Evolutionary conservation across 1,284 basidiomycete species (phyloP).

Genomic region (Crepidotus sp.): DNA sequence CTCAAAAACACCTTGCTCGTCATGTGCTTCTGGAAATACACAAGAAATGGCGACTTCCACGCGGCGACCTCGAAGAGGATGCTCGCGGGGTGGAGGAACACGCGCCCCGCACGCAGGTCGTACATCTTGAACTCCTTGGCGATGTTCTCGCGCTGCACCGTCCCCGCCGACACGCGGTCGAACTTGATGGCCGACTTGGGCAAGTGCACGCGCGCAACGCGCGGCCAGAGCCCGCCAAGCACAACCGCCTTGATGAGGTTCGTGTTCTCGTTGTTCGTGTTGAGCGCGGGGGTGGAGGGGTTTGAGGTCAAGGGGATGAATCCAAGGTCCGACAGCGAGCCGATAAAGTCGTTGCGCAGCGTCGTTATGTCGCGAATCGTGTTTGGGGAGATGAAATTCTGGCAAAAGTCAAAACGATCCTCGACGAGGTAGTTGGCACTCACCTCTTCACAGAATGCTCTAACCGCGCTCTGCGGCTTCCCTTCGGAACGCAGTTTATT

Average conservation of each 20-base stretch:
- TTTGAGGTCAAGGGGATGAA: constrained; percentile 47
- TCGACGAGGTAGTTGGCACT: constrained; percentile 15
- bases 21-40: constrained; percentile 77
- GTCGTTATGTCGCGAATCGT: constrained; percentile 77
- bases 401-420: not conserved
- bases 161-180: constrained; percentile 73
- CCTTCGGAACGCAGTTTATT: constrained; percentile 43
- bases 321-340: constrained; percentile 66
- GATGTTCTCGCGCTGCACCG: constrained; percentile 73
- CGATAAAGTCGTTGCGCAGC: constrained; percentile 72
- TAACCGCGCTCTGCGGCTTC: constrained; percentile 39
- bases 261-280: constrained; percentile 52
- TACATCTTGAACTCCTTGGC: constrained; percentile 78
- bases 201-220: constrained; percentile 66
- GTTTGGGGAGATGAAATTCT: constrained; percentile 79
- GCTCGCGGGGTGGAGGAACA: constrained; percentile 83
- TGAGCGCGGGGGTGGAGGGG: constrained; percentile 40
- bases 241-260: constrained; percentile 78
- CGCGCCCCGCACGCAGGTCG: constrained; percentile 50
- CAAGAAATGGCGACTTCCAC: constrained; percentile 74
- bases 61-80: constrained; percentile 66
- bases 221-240: constrained; percentile 78
- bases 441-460: constrained; percentile 73
- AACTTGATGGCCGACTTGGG: constrained; percentile 71
- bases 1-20: constrained; percentile 83